Conservation (phyloP, 805 yeast species). For the Candida rishiriensis region DNA sequence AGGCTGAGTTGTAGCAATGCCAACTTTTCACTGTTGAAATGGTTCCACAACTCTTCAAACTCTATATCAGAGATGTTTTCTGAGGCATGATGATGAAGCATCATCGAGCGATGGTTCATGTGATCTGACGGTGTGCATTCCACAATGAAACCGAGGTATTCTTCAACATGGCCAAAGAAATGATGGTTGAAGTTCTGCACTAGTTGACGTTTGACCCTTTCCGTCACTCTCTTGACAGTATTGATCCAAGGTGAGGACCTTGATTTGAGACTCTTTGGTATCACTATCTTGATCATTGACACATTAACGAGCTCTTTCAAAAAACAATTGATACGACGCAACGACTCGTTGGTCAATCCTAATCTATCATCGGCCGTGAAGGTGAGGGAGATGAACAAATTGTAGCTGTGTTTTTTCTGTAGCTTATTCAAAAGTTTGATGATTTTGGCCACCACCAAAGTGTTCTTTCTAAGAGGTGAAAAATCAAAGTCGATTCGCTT, state of each 20-base stretch:
- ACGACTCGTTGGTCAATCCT: neutral
- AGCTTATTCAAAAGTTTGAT: conserved; percentile 1
- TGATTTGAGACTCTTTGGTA: conserved; percentile 1
- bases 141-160: neutral
- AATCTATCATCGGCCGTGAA: conserved; percentile 1
- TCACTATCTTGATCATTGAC: conserved; percentile 1
- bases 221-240: neutral
- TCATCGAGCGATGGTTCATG: too few relatives aligned
- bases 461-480: neutral
- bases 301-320: conserved; percentile 1
- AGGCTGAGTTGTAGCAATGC: neutral
- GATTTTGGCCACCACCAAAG: neutral
- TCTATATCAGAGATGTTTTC: neutral
- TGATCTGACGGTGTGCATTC: neutral
- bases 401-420: neutral
- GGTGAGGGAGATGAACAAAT: conserved; percentile 1
- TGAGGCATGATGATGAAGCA: neutral
- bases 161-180: conserved; percentile 1
- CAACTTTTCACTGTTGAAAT: neutral
- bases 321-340: neutral
- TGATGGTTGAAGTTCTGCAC: neutral
- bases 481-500: conserved; percentile 3
- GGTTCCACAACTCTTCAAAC: neutral
- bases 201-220: neutral
- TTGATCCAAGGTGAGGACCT: neutral